These are phyloP conservation scores for Suillus paluster DNA, from an alignment of 768 basidiomycete species.

Conservation along the genomic window DNA sequence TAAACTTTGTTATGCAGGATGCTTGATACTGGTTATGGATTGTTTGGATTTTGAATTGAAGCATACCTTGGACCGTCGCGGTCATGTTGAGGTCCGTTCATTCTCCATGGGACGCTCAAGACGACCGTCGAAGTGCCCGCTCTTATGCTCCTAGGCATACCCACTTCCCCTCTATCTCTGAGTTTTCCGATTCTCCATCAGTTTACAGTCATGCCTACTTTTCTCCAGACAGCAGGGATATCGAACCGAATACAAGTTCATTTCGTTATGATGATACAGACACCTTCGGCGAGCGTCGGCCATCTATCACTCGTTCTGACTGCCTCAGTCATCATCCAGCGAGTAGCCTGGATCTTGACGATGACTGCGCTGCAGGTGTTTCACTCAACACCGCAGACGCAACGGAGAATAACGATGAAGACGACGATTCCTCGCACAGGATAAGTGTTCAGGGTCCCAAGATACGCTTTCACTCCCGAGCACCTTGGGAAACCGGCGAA, in stretches of 20 bases:
- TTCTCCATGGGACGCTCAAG: conserved; percentile 42
- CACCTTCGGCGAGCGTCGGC: conserved; percentile 29
- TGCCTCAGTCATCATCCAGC: conserved; percentile 50
- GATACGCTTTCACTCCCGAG: conserved; percentile 80
- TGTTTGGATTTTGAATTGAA: not conserved
- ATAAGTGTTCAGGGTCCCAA: conserved; percentile 82
- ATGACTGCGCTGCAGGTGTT: conserved; percentile 35
- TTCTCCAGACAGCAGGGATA: conserved; percentile 44
- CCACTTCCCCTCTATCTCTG: conserved; percentile 59
- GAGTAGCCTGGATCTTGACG: conserved; percentile 62
- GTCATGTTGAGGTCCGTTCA: conserved; percentile 48
- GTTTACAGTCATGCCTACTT: conserved; percentile 66
- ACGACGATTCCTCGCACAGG: conserved; percentile 50
- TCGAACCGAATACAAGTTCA: conserved; percentile 38
- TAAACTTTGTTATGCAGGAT: too few relatives aligned
- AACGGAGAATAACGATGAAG: conserved; percentile 40
- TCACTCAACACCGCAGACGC: conserved; percentile 34
- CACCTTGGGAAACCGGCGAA: conserved; percentile 79
- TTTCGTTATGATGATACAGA: conserved; percentile 30
- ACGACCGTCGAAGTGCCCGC: conserved; percentile 55
- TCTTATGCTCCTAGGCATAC: conserved; percentile 44
- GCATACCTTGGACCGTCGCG: conserved; percentile 16
- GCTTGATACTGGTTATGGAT: not conserved
- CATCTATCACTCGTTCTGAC: conserved; percentile 38
- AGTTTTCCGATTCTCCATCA: conserved; percentile 70